phyloP scores from a whole-genome alignment of 805 yeast species.

The Brettanomyces sp. region DNA sequence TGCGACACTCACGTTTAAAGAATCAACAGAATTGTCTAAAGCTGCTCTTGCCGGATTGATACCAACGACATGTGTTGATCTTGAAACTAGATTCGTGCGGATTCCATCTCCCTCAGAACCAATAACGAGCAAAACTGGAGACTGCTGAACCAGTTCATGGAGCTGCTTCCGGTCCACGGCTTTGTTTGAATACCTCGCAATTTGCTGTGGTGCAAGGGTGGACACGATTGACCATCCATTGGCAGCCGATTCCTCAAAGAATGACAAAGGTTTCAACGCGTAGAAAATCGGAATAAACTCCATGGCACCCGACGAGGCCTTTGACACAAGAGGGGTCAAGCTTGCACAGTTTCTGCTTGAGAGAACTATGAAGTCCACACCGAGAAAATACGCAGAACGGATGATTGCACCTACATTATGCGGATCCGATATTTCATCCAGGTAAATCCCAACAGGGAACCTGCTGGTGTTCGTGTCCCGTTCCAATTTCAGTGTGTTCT shows the following conservation, averaged over 20 bases:
- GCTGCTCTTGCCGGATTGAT: constrained; percentile 22
- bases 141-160: constrained; percentile 29
- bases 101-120: constrained; percentile 87
- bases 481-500: neutral
- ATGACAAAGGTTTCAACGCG: constrained; percentile 47
- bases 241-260: constrained; percentile 44
- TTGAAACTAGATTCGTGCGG: constrained; percentile 50
- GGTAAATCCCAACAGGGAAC: constrained; percentile 60
- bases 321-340: constrained; percentile 67
- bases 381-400: constrained; percentile 71
- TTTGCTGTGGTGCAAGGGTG: constrained; percentile 36
- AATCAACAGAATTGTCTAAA: constrained; percentile 44
- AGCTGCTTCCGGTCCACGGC: constrained; percentile 28
- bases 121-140: constrained; percentile 63
- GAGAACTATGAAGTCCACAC: constrained; percentile 69
- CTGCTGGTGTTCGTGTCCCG: constrained; percentile 12
- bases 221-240: constrained; percentile 70
- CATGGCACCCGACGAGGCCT: constrained; percentile 77
- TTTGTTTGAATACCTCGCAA: constrained; percentile 21
- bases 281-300: constrained; percentile 61
- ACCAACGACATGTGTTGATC: constrained; percentile 45
- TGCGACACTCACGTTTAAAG: constrained; percentile 86
- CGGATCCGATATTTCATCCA: constrained; percentile 80
- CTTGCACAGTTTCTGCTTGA: constrained; percentile 67
- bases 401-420: constrained; percentile 81